Evolutionary conservation across 306 rosid species (phyloP), one percentile per base, ranked within the genome.

Genomic region (Citrullus amarus): DNA sequence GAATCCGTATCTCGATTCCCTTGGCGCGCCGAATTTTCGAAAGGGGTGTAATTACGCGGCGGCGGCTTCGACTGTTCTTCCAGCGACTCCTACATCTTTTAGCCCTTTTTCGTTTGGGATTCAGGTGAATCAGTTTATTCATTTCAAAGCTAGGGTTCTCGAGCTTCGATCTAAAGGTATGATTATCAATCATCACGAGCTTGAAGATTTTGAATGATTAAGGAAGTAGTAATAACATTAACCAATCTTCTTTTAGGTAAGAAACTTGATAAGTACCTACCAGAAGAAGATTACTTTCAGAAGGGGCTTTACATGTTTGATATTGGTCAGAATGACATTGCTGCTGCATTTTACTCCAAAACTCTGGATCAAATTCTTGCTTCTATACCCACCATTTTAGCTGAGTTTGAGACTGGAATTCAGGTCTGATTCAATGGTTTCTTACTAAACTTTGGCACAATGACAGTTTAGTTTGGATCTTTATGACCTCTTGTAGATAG

Each of bases 31-130:
- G 25, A 92, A 36, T 84, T 92, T 92, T 66, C 79, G 34, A 13
- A 89, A 85, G 78, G 98, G 98, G 2, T 92, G 96, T 83, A 92
- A 94, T 82, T 94, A 89, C 79, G 98, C 97, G 17, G 91, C 96
- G 53, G 98, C 97, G 34, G 98, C 85, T n/a, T 85, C 98, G 22
- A 94, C 89, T 34, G 79, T 92, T 58, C 92, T 89, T 84, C 97
- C 97, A 9, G 91, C 96, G 48, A 82, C 93, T 4, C 81, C 92
- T 84, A 78, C 93, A 62, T 85, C 93, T 15, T 10, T 89, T 34
- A 66, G 90, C 80, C 97, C 96, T 2, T 94, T 94, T 83, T 92
- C 97, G 7, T 87, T 92, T 81, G 93, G 87, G 63, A 66, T 89
- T 78, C 98, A 94, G 78, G 87, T 94, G 39, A 77, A 88, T 83